Evolutionary conservation across 2,329 filamentous ascomycete species (phyloP), one percentile per base, ranked within the genome.

Genomic region (Blumeria hordei): DNA sequence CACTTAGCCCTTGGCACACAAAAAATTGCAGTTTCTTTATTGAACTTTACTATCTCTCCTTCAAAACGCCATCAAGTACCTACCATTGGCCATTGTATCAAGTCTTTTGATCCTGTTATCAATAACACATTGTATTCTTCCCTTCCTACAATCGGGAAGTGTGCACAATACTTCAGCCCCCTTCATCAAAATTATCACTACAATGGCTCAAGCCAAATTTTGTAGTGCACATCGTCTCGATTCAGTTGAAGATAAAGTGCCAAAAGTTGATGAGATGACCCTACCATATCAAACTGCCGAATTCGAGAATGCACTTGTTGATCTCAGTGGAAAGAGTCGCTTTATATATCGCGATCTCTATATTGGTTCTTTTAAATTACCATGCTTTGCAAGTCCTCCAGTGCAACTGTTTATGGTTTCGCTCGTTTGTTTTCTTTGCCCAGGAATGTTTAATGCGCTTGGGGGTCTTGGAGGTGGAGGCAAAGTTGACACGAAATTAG

Each of bases 381-480:
- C 39, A 8, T 43, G 18, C 18, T 43, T n/a, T 43, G 39, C 39
- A 43, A 43, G 39, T 16, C 84, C 84, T 11, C 76, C 79, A 63
- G 68, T 79, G 51, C 84, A 88, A 68, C 73, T 88, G 37, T 62
- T 83, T 58, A 75, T 88, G 72, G 81, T 88, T 55, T 73, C 79
- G 21, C 71, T 83, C 57, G 79, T 83, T 53, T 83, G 80, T 65
- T 83, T 85, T 71, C 65, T 84, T 58, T 85, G 81, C 64, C 81
- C 81, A 0, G 81, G 81, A 61, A 83, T 84, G 78, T 84, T 77
- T 71, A 84, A 84, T 62, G 78, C 81, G 18, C 69, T 84, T 57
- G 70, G 69, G 58, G 80, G 81, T 57, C 69, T 85, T 36, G 81
- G 81, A 56, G 81, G 78, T 57, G 80, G 71, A 64, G 81, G 78